Conservation (phyloP, 495 filamentous ascomycete genomes). For the Podospora fimiseda region DNA sequence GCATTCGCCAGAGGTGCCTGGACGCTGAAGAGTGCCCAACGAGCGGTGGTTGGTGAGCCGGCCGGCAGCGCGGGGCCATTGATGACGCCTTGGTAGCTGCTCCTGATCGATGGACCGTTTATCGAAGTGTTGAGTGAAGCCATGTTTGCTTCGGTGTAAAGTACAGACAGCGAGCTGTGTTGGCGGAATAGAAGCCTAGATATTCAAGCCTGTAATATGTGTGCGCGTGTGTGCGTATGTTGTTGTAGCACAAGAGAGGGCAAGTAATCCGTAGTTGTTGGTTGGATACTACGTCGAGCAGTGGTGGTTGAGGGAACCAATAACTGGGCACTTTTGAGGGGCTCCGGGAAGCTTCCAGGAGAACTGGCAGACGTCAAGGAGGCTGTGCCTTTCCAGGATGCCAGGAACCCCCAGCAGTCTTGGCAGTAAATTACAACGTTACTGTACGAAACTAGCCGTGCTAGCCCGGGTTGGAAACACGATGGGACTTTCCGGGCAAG, state of each 20-base stretch:
- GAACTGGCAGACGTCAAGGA: conserved; percentile 15
- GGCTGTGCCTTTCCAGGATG: conserved; percentile 10
- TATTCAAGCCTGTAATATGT: no score
- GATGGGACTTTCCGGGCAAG: no score
- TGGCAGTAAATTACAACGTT: conserved; percentile 2
- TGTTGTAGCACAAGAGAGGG: no score
- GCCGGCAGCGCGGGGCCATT: conserved; percentile 62
- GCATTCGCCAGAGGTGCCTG: conserved; percentile 83
- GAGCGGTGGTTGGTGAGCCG: conserved; percentile 49
- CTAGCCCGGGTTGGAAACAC: no score
- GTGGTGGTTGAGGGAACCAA: neutral
- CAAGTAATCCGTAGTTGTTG: neutral
- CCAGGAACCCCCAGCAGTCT: conserved; percentile 3
- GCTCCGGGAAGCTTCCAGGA: conserved; percentile 9
- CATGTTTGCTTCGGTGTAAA: conserved; percentile 46
- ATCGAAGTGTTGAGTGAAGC: conserved; percentile 84
- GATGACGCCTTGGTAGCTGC: conserved; percentile 85
- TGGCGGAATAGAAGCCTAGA: no score
- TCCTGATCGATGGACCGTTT: conserved; percentile 86
- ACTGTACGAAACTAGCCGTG: no score
- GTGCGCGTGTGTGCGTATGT: neutral
- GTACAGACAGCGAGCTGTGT: neutral
- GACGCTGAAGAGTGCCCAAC: conserved; percentile 88
- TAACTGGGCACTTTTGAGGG: conserved; percentile 4
- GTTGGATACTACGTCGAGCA: no score